These are phyloP conservation scores for Fusarium sp. DNA, from an alignment of 2,329 filamentous ascomycete species.

Conservation along the genomic window DNA sequence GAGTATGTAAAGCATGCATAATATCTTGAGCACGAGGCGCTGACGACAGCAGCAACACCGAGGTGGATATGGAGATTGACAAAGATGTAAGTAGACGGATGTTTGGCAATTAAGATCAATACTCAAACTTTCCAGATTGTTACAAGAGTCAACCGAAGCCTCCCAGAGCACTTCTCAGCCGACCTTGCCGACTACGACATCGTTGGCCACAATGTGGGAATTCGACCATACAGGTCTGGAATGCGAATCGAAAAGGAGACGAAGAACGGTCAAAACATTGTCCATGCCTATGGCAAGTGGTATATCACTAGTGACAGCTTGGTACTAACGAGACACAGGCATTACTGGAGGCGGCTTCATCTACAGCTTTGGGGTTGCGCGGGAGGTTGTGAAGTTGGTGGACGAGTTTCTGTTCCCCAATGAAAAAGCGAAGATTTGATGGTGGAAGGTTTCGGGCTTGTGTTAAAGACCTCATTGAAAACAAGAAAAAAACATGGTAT, in stretches of 20 bases:
- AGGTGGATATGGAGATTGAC: not conserved
- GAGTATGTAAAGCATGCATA: not conserved
- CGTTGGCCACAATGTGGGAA: conserved; percentile 2
- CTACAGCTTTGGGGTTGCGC: not conserved
- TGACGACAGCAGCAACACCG: not conserved
- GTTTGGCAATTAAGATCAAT: not conserved
- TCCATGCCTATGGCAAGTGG: conserved; percentile 10
- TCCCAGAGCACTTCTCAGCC: not conserved
- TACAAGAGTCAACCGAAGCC: not conserved
- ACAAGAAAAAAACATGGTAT: too few species aligned
- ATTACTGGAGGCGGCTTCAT: conserved; percentile 16
- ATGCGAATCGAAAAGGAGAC: not conserved
- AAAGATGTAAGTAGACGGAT: not conserved
- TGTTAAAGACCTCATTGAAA: too few species aligned
- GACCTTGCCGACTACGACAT: not conserved
- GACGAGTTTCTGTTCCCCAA: not conserved
- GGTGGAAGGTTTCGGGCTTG: not conserved
- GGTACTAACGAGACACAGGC: conserved; percentile 1
- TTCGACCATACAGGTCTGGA: not conserved
- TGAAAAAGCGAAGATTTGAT: not conserved
- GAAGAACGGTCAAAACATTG: conserved; percentile 9
- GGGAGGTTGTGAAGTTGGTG: not conserved
- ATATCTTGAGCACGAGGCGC: not conserved
- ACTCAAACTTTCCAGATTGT: not conserved
- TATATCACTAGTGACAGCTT: not conserved